Evolutionary conservation across 345 rosid species (phyloP), one percentile per base, ranked within the genome.

Genomic region (Salix dunnii): DNA sequence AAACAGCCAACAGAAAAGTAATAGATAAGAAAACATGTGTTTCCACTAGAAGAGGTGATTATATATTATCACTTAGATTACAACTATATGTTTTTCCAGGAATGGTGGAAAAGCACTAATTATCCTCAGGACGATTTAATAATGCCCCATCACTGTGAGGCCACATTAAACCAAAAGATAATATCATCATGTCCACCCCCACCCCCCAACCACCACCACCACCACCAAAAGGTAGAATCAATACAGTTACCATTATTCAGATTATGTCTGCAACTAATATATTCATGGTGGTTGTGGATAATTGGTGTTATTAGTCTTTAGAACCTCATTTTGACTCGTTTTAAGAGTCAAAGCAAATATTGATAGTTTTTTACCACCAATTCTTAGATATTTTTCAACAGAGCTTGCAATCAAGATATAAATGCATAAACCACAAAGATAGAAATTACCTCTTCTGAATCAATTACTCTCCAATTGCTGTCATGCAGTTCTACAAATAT

Each of bases 401-500:
- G 13, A 40, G 25, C 38, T 66, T 35, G n/a, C 46, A 28, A 48
- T 28, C 5, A 55, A 28, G 36, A 40, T 49, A 46, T 23, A 25
- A 43, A 23, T 40, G 38, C 42, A 60, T 12, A 40, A 43, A 23
- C 33, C 53, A 68, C 10, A n/a, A 21, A 0, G 18, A 36, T 23
- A 51, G 49, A 67, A 13, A 74, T 61, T 82, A 94, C 99, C 99
- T 92, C 97, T 85, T 84, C 92, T 62, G 97, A 80, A 79, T 96
- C 98, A 81, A 96, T 89, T 68, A 94, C 86, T 80, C 91, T 90
- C 99, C 99, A 96, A 70, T 77, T 84, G 71, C 97, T 92, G 73
- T 90, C 88, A 74, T 84, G 90, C 33, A 89, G 81, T 86, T 96
- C 97, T 73, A 94, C 97, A 89, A 92, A 91, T 80, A 96, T 88